Conservation (phyloP, 2,329 filamentous ascomycete genomes). For the Didymella arachidicola region DNA sequence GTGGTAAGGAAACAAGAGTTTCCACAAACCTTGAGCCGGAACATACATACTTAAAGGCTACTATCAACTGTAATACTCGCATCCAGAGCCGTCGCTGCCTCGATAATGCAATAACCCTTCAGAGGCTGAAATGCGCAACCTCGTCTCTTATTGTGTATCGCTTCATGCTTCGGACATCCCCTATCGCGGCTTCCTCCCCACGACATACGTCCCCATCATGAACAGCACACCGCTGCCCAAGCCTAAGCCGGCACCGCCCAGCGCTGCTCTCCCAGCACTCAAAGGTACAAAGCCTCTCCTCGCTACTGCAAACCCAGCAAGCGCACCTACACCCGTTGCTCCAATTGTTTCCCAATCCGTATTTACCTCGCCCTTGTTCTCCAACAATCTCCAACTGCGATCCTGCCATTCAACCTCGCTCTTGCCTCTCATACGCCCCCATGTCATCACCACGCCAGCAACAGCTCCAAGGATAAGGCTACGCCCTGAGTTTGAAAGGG, state of each 20-base stretch:
- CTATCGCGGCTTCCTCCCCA: conserved; percentile 28
- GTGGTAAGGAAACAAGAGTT: background rate
- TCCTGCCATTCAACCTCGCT: conserved; percentile 71
- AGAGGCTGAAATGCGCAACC: no score
- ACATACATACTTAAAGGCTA: background rate
- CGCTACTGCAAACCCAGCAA: conserved; percentile 42
- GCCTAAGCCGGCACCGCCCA: conserved; percentile 59
- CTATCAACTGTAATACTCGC: background rate
- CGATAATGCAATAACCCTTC: background rate
- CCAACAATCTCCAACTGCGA: conserved; percentile 67
- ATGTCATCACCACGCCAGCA: conserved; percentile 55
- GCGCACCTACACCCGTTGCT: conserved; percentile 52
- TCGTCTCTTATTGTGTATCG: background rate
- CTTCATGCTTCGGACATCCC: no score
- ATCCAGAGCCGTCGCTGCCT: background rate
- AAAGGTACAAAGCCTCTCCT: conserved; percentile 38
- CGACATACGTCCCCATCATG: conserved; percentile 29
- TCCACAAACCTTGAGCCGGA: background rate
- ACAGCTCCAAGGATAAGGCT: conserved; percentile 58
- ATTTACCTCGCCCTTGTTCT: conserved; percentile 63
- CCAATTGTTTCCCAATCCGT: conserved; percentile 64
- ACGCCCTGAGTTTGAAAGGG: conserved; percentile 56
- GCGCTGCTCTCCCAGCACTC: conserved; percentile 48
- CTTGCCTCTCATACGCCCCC: conserved; percentile 62
- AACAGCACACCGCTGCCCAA: conserved; percentile 61